Percentiles rank a stretch among this genome's conserved stretches.
phyloP scores from a whole-genome alignment of 2,329 filamentous ascomycete species.

The Allantophomopsis cytisporea region DNA sequence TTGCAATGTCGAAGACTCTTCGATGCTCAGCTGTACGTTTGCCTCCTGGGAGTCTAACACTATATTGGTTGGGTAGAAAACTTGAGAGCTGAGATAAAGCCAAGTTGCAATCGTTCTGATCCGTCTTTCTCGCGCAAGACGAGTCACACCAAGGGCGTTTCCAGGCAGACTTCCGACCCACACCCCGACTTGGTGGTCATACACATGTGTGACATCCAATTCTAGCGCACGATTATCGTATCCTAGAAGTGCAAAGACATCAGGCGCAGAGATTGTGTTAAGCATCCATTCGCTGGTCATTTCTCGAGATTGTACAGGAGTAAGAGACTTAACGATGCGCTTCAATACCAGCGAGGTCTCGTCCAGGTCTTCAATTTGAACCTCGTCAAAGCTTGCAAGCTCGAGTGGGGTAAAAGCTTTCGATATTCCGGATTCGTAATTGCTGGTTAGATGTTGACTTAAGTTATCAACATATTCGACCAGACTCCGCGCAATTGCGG shows the following conservation, averaged over 20 bases:
- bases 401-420: slow-evolving; percentile 6
- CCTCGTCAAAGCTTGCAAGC: slow-evolving; percentile 6
- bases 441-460: too few relatives aligned
- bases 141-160: slow-evolving; percentile 8
- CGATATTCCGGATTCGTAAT: too few relatives aligned
- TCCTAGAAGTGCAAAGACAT: slow-evolving; percentile 1
- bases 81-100: slow-evolving; percentile 15
- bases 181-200: slow-evolving; percentile 13
- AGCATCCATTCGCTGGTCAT: background rate
- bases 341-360: slow-evolving; percentile 7
- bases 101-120: slow-evolving; percentile 15
- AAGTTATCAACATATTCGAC: too few relatives aligned
- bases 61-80: background rate
- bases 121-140: slow-evolving; percentile 14
- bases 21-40: background rate
- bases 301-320: background rate
- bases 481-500: too few relatives aligned
- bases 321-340: slow-evolving; percentile 10
- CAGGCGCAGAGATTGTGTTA: slow-evolving; percentile 1
- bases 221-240: slow-evolving; percentile 1
- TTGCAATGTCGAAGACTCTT: background rate
- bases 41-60: background rate
- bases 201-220: slow-evolving; percentile 10
- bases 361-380: slow-evolving; percentile 12
- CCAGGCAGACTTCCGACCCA: slow-evolving; percentile 16